Evolutionary conservation across 1,284 basidiomycete species (phyloP), one percentile per base, ranked within the genome.

Genomic region (Malassezia furfur): DNA sequence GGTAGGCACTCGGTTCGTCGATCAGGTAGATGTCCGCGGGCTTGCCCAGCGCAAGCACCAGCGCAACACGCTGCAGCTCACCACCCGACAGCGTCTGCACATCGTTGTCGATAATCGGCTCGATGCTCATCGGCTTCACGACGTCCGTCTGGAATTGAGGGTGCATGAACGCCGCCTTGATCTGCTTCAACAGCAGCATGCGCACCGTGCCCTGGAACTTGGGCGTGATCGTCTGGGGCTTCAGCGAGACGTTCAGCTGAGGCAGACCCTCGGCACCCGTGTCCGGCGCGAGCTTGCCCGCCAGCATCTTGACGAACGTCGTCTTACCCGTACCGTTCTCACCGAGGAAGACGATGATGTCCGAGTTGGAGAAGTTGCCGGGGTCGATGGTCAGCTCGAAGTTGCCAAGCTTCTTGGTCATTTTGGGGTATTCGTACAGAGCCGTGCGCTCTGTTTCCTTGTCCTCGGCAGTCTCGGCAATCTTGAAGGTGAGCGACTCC

Each of bases 101-200:
- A 43, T 73, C 70, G 59, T 74, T 70, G 61, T 74, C 72, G 48
- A 74, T 72, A 38, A 74, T 72, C 31, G 63, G 58, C 22, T 74
- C 72, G 36, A 74, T 49, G 36, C 66, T 64, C 72, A 74, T 74
- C 40, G 72, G 72, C 65, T 74, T 74, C 46, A 72, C 66, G n/a
- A 74, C 72, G 52, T 74, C 72, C 17, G 70, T 73, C 63, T 74
- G 70, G 72, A 74, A 74, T 54, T 74, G 72, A 10, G 72, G 72
- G 53, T 74, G 72, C 70, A 74, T 70, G 46, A 73, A 74, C 8
- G 69, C 64, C 1, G 63, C 57, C 63, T 74, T 74, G 68, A 74
- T 73, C 59, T 72, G 69, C 67, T 74, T 74, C 54, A 74, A 57
- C 56, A 74, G 56, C 34, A 74, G 63, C 72, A 72, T 72, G 35